A percentile compares a stretch with the other conserved stretches of the same genome.
Conservation (phyloP, 176 grass and related monocot genomes). For the Aegilops tauschii region DNA sequence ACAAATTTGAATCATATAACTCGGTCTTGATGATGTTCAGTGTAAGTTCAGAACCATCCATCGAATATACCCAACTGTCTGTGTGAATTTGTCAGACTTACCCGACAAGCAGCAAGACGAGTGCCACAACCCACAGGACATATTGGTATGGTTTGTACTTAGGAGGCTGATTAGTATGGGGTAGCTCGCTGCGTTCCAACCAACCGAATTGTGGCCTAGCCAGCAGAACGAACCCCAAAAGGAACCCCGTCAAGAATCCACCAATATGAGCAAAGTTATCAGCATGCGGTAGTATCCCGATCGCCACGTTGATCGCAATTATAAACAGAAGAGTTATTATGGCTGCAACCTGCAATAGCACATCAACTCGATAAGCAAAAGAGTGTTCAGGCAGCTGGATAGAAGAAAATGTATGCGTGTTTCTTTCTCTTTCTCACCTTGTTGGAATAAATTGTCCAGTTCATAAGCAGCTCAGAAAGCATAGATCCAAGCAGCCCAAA, state of each 20-base stretch:
- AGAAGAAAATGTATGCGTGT: not conserved
- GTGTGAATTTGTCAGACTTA: conserved; percentile 30
- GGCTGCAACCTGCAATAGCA: conserved; percentile 61
- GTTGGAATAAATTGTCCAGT: conserved; percentile 97
- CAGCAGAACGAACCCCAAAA: conserved; percentile 82
- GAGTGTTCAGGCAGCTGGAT: not conserved
- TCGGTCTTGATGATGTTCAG: not conserved
- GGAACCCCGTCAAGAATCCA: conserved; percentile 68
- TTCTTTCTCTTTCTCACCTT: conserved; percentile 34
- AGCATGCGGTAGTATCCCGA: conserved; percentile 75
- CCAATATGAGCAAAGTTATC: conserved; percentile 86
- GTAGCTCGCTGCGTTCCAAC: conserved; percentile 71
- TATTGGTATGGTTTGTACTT: conserved; percentile 95
- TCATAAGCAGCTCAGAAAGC: conserved; percentile 98
- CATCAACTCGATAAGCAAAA: conserved; percentile 25
- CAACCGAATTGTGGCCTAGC: conserved; percentile 85
- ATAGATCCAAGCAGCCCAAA: conserved; percentile 96
- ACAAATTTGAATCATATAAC: not conserved
- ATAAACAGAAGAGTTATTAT: conserved; percentile 71
- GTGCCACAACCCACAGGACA: conserved; percentile 66
- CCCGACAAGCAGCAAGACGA: conserved; percentile 70
- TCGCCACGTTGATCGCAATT: conserved; percentile 68
- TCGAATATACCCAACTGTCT: conserved; percentile 3
- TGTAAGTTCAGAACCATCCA: not conserved
- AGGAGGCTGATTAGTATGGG: conserved; percentile 75